Conservation (phyloP, 2,329 filamentous ascomycete genomes). For the Phyllosticta paracitricarpa region DNA sequence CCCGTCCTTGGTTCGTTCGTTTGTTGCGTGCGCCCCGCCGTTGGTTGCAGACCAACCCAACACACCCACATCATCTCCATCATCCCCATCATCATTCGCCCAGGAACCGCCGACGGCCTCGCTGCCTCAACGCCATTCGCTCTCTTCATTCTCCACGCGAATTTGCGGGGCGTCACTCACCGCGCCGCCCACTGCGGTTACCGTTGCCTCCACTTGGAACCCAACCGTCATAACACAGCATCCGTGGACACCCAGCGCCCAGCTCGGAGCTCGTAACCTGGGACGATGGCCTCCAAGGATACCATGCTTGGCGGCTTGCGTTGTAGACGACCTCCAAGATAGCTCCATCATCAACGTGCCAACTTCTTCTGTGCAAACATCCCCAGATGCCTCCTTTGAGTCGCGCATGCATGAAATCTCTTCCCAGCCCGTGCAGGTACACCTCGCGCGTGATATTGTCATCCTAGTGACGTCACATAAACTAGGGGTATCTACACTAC, state of each 20-base stretch:
- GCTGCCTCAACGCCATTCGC: not conserved
- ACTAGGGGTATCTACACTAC: no score
- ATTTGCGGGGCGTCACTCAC: not conserved
- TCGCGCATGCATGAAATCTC: not conserved
- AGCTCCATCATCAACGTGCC: not conserved
- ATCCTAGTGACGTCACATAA: no score
- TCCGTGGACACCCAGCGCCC: no score
- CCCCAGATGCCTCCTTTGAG: not conserved
- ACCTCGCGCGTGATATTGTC: no score
- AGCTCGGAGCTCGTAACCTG: not conserved
- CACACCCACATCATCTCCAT: not conserved
- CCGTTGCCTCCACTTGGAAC: not conserved
- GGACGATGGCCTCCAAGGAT: not conserved
- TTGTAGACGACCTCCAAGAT: not conserved
- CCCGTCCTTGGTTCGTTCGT: no score
- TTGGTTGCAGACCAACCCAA: not conserved
- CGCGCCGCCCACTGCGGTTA: not conserved
- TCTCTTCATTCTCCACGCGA: not conserved
- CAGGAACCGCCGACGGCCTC: not conserved
- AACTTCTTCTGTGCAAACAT: not conserved
- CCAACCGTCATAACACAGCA: not conserved
- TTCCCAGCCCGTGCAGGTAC: no score
- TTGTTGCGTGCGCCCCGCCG: not conserved
- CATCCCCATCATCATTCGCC: not conserved
- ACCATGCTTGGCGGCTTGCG: not conserved